Percentiles rank a stretch among this genome's conserved stretches.
Conservation (phyloP, 116 monocot species). For the Cymodocea nodosa region DNA sequence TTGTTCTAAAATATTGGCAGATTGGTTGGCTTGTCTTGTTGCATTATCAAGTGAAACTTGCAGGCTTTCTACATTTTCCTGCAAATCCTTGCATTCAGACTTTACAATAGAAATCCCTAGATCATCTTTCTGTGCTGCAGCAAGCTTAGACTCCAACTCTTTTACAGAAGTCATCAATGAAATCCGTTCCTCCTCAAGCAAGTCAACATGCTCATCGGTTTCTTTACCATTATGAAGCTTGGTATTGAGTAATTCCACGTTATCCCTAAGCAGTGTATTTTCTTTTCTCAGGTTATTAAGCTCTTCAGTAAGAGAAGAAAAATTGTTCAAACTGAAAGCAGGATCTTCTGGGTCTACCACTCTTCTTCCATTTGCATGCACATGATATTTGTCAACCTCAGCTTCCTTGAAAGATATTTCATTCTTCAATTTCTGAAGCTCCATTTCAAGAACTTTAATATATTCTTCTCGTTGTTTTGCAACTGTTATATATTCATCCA, state of each 20-base stretch:
- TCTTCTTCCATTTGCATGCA: background rate
- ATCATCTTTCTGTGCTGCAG: slow-evolving; percentile 34
- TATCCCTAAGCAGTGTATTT: slow-evolving; percentile 40
- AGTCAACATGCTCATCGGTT: slow-evolving; percentile 28
- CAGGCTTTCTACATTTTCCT: slow-evolving; percentile 43
- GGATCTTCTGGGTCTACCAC: slow-evolving; percentile 10
- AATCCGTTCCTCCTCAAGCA: slow-evolving; percentile 45
- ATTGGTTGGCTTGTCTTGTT: slow-evolving; percentile 30
- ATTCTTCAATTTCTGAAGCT: slow-evolving; percentile 29
- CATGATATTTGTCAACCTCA: slow-evolving; percentile 2
- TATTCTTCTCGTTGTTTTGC: slow-evolving; percentile 36
- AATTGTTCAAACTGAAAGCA: slow-evolving; percentile 2
- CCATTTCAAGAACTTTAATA: slow-evolving; percentile 39
- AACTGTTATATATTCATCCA: slow-evolving; percentile 32
- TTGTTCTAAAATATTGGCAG: slow-evolving; percentile 24
- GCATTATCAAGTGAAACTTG: slow-evolving; percentile 36
- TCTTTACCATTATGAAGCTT: slow-evolving; percentile 32
- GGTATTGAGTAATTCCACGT: slow-evolving; percentile 41
- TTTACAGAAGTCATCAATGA: slow-evolving; percentile 26
- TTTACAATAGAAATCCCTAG: slow-evolving; percentile 25
- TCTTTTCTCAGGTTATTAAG: slow-evolving; percentile 38
- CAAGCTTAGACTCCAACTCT: slow-evolving; percentile 34
- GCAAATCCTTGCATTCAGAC: slow-evolving; percentile 36
- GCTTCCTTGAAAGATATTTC: slow-evolving; percentile 25
- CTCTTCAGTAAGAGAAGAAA: slow-evolving; percentile 32